Evolutionary conservation across 495 filamentous ascomycete genomes (phyloP).

Genomic region (Corynascus novoguineensis): DNA sequence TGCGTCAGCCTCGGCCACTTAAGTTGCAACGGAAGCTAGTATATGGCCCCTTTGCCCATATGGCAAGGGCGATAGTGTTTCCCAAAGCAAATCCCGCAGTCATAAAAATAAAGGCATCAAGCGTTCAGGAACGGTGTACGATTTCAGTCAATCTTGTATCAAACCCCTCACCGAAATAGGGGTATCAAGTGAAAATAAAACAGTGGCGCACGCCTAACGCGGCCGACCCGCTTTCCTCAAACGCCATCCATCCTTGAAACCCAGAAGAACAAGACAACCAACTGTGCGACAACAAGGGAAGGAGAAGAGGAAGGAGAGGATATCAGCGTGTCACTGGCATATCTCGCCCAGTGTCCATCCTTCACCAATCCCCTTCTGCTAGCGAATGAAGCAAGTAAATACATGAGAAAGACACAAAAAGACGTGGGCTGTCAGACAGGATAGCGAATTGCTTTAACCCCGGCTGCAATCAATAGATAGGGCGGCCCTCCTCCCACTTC

Average conservation of each 20-base stretch:
- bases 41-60: too few relatives aligned
- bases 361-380: background rate
- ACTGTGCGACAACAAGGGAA: background rate
- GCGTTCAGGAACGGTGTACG: background rate
- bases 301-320: background rate
- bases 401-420: background rate
- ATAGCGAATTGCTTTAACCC: background rate
- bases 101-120: too few relatives aligned
- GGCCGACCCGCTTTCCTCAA: background rate
- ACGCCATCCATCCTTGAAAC: constrained; percentile 6
- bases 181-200: background rate
- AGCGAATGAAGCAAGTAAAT: background rate
- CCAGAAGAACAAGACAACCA: background rate
- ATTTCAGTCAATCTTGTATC: background rate
- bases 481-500: constrained; percentile 51
- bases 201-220: background rate
- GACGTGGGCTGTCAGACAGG: background rate
- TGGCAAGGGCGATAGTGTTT: too few relatives aligned
- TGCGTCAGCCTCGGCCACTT: too few relatives aligned
- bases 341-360: too few relatives aligned
- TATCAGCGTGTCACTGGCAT: background rate
- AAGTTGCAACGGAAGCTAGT: too few relatives aligned
- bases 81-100: too few relatives aligned
- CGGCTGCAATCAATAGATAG: constrained; percentile 50
- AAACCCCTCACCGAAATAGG: background rate